Conservation (phyloP, 805 yeast genomes). For the Lipomyces sp. region DNA sequence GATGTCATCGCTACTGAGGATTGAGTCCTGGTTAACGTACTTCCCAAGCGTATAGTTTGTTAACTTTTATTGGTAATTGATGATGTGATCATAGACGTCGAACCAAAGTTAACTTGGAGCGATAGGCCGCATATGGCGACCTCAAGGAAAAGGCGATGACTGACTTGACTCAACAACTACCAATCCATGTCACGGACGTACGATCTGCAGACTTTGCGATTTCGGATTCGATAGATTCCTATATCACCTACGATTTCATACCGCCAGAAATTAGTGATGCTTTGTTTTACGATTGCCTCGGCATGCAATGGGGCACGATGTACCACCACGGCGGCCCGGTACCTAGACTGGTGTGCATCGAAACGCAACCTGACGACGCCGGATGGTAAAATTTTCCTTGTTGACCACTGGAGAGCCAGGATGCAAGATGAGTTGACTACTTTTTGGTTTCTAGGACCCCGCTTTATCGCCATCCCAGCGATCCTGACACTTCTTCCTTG, state of each 20-base stretch:
- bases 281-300: conserved; percentile 14
- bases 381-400: not conserved
- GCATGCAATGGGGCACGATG: conserved; percentile 29
- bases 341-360: conserved; percentile 37
- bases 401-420: not conserved
- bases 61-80: not conserved
- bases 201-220: not conserved
- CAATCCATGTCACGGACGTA: not conserved
- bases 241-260: conserved; percentile 15
- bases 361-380: conserved; percentile 27
- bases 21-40: too few relatives aligned
- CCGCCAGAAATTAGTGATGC: conserved; percentile 20
- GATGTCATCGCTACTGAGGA: too few relatives aligned
- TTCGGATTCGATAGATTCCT: conserved; percentile 14
- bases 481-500: conserved; percentile 2
- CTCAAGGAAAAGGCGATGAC: too few relatives aligned
- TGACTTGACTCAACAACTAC: not conserved
- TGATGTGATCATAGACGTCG: not conserved
- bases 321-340: conserved; percentile 34
- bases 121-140: too few relatives aligned
- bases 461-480: conserved; percentile 11
- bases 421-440: not conserved
- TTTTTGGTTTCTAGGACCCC: not conserved
- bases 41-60: too few relatives aligned
- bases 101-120: too few relatives aligned